Conservation (phyloP, 768 basidiomycete species). For the Lactarius vividus region DNA sequence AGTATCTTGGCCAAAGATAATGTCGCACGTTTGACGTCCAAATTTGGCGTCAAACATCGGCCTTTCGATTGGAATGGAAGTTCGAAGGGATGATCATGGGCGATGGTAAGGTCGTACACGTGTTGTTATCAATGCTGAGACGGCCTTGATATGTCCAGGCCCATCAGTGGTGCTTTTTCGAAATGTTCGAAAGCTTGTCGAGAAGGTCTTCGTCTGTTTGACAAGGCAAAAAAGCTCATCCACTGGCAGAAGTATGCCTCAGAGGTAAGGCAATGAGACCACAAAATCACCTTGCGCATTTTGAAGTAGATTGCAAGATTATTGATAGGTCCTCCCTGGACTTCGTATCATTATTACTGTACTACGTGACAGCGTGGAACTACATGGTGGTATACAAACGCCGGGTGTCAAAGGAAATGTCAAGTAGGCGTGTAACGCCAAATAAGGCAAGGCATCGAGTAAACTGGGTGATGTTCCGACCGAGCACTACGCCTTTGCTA, state of each 20-base stretch:
- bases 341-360: slow-evolving; percentile 22
- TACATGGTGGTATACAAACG: too few species aligned
- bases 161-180: too few species aligned
- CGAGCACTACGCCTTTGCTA: neutral
- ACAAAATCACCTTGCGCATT: neutral
- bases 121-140: slow-evolving; percentile 24
- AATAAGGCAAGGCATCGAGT: neutral
- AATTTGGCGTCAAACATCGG: neutral
- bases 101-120: slow-evolving; percentile 54
- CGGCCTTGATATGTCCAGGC: neutral
- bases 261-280: slow-evolving; percentile 39
- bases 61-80: neutral
- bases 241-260: slow-evolving; percentile 47
- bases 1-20: slow-evolving; percentile 60
- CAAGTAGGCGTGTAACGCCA: neutral
- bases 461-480: neutral
- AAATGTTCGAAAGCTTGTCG: slow-evolving; percentile 32
- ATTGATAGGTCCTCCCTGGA: slow-evolving; percentile 66
- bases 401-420: too few species aligned
- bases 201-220: slow-evolving; percentile 51
- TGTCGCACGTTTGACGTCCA: slow-evolving; percentile 44
- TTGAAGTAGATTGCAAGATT: slow-evolving; percentile 43
- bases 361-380: too few species aligned
- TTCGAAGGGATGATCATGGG: slow-evolving; percentile 45
- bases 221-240: too few species aligned